Evolutionary conservation across 805 yeast species (phyloP), one percentile per base, ranked within the genome.

Genomic region (Schizosaccharomyces osmophilus): DNA sequence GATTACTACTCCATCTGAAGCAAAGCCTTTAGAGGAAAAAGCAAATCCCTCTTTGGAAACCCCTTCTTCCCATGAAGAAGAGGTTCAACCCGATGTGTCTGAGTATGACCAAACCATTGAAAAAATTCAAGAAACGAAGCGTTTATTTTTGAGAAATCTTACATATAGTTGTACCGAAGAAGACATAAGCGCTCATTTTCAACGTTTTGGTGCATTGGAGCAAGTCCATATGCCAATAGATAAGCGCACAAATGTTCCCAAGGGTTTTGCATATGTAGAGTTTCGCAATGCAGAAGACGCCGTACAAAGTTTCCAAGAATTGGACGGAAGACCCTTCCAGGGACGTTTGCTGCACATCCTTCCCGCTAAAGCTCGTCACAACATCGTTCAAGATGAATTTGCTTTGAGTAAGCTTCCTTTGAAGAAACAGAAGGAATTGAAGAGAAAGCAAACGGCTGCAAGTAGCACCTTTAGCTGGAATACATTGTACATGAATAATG

Each of bases 391-490:
- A 55, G 96, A 88, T 70, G 98, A 93, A 69, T 87, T 86, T 71
- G 97, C 88, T 64, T 72, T 93, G 63, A 84, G 87, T 66, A 88
- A 90, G 70, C 74, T 93, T 72, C 97, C 98, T 4, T 75, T 93
- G 66, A 93, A 93, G 72, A 89, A 89, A 67, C 97, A 89, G 73
- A 78, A 81, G 63, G 95, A 87, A 68, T 73, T 93, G 68, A 86
- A 84, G 71, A 81, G 84, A 67, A 87, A 87, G 69, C 83, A 82
- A 41, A 85, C 82, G 68, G 97, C 98, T 0, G 73, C 93, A 1
- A 86, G 84, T 70, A 79, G 82, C 60, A 90, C 87, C 67, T 93
- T 93, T 72, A 82, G 89, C 67, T 93, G 98, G 98, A 93, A 89
- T 69, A 87, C 97, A 0, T 77, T 93, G 45, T 93, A 82, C 69